A percentile compares a stretch with the other conserved stretches of the same genome.
phyloP scores from a whole-genome alignment of 352 stramenopile species.

The Nothophytophthora sp. region DNA sequence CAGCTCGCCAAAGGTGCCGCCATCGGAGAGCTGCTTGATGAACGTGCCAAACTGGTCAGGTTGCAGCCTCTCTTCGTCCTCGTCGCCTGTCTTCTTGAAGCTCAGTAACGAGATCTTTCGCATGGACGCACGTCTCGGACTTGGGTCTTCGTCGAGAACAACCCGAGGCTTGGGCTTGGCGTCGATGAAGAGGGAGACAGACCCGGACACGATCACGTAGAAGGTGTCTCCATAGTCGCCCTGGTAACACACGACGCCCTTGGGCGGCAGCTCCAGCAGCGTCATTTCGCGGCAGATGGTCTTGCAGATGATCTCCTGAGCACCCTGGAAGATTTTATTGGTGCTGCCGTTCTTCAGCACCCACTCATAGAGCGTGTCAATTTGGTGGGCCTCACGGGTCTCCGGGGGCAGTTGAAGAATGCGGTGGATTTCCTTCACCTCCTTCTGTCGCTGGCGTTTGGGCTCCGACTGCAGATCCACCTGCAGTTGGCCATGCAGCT shows the following conservation, averaged over 20 bases:
- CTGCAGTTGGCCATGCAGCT: constrained; percentile 66
- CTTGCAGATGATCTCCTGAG: constrained; percentile 88
- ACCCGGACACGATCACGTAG: constrained; percentile 75
- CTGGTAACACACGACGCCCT: constrained; percentile 78
- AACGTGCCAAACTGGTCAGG: constrained; percentile 61
- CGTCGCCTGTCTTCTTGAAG: constrained; percentile 3
- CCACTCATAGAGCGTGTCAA: constrained; percentile 81
- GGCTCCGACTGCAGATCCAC: constrained; percentile 39
- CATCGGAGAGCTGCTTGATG: constrained; percentile 75
- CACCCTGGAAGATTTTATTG: constrained; percentile 80
- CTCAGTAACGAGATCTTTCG: neutral
- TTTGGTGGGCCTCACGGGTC: constrained; percentile 46
- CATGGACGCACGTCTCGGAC: constrained; percentile 7
- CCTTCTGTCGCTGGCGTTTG: constrained; percentile 42
- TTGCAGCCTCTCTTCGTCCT: constrained; percentile 28
- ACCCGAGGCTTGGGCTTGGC: constrained; percentile 44
- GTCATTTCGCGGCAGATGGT: constrained; percentile 90
- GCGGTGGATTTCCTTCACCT: constrained; percentile 55
- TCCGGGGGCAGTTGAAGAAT: constrained; percentile 53
- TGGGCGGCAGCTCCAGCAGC: constrained; percentile 58
- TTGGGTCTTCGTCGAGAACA: constrained; percentile 20
- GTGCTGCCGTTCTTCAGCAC: constrained; percentile 82
- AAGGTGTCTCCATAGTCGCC: constrained; percentile 85
- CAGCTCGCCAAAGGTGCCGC: constrained; percentile 80
- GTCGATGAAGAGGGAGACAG: constrained; percentile 78